These are phyloP conservation scores for Achlya hypogyna DNA, from an alignment of 352 stramenopile genomes.

Conservation along the genomic window DNA sequence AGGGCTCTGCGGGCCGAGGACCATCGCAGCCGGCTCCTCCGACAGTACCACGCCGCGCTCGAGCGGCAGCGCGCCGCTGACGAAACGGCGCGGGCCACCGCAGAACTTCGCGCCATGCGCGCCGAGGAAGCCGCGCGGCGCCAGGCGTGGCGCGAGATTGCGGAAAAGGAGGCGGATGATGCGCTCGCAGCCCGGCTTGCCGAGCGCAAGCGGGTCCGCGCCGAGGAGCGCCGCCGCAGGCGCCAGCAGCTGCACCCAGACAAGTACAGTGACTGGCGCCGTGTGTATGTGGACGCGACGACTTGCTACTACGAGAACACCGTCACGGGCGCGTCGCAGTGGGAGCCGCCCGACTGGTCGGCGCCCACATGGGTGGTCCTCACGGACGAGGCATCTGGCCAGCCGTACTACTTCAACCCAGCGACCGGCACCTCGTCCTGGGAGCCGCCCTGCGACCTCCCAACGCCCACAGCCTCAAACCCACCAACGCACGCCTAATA, in stretches of 20 bases:
- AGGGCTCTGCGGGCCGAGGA: conserved; percentile 1
- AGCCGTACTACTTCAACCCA: conserved; percentile 71
- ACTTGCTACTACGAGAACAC: conserved; percentile 64
- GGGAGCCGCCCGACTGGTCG: conserved; percentile 34
- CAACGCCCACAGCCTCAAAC: no score
- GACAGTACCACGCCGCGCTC: background rate
- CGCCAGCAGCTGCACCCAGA: background rate
- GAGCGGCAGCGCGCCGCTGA: background rate
- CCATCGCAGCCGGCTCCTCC: background rate
- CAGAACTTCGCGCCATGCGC: background rate
- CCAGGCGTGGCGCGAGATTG: background rate
- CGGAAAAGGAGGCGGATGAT: background rate
- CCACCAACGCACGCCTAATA: no score
- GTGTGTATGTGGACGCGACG: conserved; percentile 24
- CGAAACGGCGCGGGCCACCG: background rate
- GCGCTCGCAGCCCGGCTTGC: conserved; percentile 1
- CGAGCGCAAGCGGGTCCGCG: background rate
- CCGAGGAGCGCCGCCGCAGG: background rate
- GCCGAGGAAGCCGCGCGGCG: background rate
- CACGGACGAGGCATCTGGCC: conserved; percentile 47
- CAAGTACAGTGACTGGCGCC: conserved; percentile 9
- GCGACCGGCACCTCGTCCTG: conserved; percentile 56
- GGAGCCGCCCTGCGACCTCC: conserved; percentile 48
- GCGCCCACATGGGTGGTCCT: conserved; percentile 34
- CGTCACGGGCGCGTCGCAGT: conserved; percentile 55